A percentile compares a stretch with the other conserved stretches of the same genome.
These are phyloP conservation scores for Plasmodium berghei DNA, from an alignment of 169 alveolate species.

Conservation along the genomic window DNA sequence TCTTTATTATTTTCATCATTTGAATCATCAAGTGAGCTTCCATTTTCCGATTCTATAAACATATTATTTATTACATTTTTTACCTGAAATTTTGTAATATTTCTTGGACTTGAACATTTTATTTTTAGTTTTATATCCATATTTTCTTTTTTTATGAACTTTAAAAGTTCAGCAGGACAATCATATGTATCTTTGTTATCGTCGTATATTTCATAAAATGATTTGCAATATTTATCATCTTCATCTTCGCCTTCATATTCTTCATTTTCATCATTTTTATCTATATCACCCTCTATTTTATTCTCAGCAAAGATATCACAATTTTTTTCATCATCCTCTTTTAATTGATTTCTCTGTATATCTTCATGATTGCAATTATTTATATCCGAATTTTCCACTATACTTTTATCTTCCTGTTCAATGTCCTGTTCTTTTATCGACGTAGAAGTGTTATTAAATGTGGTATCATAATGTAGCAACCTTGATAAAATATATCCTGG, in stretches of 20 bases:
- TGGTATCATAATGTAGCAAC: too few relatives aligned
- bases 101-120: conserved; percentile 80
- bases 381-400: neutral
- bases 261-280: conserved; percentile 3
- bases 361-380: too few relatives aligned
- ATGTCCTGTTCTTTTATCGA: neutral
- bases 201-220: conserved; percentile 76
- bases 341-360: neutral
- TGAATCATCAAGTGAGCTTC: neutral
- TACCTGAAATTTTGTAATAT: conserved; percentile 65
- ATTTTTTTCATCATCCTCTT: neutral
- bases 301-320: neutral
- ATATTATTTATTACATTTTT: conserved; percentile 42
- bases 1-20: neutral
- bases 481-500: too few relatives aligned
- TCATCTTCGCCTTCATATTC: conserved; percentile 24
- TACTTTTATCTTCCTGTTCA: neutral
- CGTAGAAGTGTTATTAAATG: neutral
- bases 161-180: conserved; percentile 77
- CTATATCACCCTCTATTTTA: neutral
- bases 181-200: conserved; percentile 75
- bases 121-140: conserved; percentile 79
- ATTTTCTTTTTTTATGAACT: conserved; percentile 77
- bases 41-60: conserved; percentile 21
- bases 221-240: conserved; percentile 12